Base-by-base conservation (phyloP, 345 rosid species). In the Odontarrhena argentea region DNA sequence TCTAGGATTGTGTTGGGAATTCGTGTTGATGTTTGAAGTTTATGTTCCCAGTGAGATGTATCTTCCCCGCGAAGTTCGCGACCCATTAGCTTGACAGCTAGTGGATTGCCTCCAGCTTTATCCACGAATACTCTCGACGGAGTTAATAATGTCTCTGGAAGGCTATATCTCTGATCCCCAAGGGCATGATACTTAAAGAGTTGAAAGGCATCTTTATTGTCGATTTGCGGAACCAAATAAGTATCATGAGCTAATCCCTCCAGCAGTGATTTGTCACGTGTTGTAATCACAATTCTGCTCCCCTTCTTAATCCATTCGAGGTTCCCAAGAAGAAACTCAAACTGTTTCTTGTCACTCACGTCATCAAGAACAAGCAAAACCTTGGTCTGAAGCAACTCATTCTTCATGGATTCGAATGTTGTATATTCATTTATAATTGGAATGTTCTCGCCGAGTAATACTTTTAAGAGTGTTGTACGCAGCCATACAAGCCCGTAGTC, bases 101-200 rank as follows among this genome's bases (percentile, higher is more conserved):
- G 36, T 11, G 80, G 86, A 42, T 74, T 35, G 0, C 85, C 83
- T 13, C 44, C 11, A 42, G 63, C 80, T 58, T 74, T 57, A 6
- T 30, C 14, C 14, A 71, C 52, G n/a, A 74, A 61, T 4, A 0
- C 9, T 2, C 36, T 58, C 1, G 78, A 30, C 2, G 71, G 24
- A 12, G 2, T 2, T 9, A 46, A 0, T 6, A 44, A 28, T 14
- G 43, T 26, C 12, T 5, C 7, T 53, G 35, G 10, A 18, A 18
- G 35, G 30, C 0, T 68, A 77, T 12, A 30, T 52, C 5, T 36
- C 6, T 37, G 24, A 6, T 22, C 13, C 10, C 6, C 11, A n/a
- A 68, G 63, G 15, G 72, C 72, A 42, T 65, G 13, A 4, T 15
- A 0, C 4, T 18, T 5, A 42, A 78, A 68, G 18, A 63, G 71